Evolutionary conservation across 1,284 basidiomycete genomes (phyloP), one percentile per base, ranked within the genome.

Genomic region (Chalciporus sp.): DNA sequence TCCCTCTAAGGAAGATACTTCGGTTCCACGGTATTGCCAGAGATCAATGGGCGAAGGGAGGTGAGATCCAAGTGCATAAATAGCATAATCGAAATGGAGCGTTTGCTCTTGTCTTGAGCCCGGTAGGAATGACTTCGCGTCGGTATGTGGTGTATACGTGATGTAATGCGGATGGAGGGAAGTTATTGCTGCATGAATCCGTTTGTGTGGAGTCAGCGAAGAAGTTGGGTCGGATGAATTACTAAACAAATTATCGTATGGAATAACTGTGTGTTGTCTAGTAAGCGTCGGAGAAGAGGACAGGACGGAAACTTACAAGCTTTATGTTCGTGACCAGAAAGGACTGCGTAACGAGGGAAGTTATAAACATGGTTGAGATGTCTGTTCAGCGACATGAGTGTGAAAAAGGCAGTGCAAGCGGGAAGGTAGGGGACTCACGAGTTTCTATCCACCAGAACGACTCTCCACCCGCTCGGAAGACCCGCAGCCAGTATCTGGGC

Each of bases 371-470:
- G 75, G 60, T 81, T 78, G 35, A 73, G 65, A 63, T 82, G 79
- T 16, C 80, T 81, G 43, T 20, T 40, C 23, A 23, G 23, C 29
- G 45, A 41, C 19, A 28, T 16, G 6, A 40, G 11, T 39, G 53
- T 51, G 12, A 50, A 33, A 29, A 23, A 53, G 17, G n/a, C 11
- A 16, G n/a, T 40, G 19, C 4, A 7, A 12, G 1, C 7, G 12
- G 2, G 41, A 41, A 41, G 42, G 41, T 17, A 20, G 23, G 50
- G 23, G 10, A 70, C 78, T 53, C 62, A 85, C 73, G 83, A 80
- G 61, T 90, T 89, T 51, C 87, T 73, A 63, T 91, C 88, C 40
- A 90, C 76, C n/a, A 86, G 72, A n/a, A 90, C 77, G 35, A 90
- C 75, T 42, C 81, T 76, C 83, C 85, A 89, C 26, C 73, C 80